Conservation (phyloP, 805 yeast genomes). For the Cyberlindnera samutprakarnensis region DNA sequence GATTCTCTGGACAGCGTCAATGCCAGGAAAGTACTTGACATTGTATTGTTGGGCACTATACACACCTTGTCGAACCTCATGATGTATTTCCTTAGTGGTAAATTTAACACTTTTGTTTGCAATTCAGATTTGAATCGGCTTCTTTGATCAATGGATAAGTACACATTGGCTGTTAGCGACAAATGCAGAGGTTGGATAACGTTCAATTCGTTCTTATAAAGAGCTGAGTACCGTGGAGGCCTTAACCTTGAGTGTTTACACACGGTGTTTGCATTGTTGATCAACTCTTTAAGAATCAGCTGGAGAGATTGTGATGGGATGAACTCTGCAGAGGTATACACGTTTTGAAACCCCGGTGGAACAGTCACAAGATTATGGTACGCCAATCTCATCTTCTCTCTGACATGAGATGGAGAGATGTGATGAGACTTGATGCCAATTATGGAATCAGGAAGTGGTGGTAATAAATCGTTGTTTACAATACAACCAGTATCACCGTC, state of each 20-base stretch:
- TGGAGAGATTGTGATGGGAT: constrained; percentile 2
- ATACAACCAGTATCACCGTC: no score
- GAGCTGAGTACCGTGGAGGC: constrained; percentile 7
- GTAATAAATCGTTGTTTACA: no score
- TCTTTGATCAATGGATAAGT: constrained; percentile 4
- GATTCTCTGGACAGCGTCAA: constrained; percentile 5
- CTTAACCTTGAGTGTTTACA: constrained; percentile 4
- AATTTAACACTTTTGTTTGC: background rate
- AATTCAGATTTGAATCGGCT: constrained; percentile 1
- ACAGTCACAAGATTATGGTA: constrained; percentile 1
- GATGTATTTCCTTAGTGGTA: background rate
- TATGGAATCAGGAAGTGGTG: no score
- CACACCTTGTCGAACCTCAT: constrained; percentile 7
- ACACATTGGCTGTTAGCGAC: constrained; percentile 10
- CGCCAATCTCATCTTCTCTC: constrained; percentile 2
- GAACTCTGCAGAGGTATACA: constrained; percentile 7
- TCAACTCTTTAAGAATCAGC: background rate
- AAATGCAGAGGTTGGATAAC: constrained; percentile 9
- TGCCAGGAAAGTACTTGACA: constrained; percentile 4
- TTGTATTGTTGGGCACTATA: constrained; percentile 6
- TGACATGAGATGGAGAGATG: no score
- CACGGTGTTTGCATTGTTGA: constrained; percentile 8
- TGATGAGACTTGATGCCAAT: no score
- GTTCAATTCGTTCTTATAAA: constrained; percentile 3
- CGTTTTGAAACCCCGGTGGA: constrained; percentile 5